These are phyloP conservation scores for Saccharomyces eubayanus DNA, from an alignment of 805 yeast species.

Conservation along the genomic window DNA sequence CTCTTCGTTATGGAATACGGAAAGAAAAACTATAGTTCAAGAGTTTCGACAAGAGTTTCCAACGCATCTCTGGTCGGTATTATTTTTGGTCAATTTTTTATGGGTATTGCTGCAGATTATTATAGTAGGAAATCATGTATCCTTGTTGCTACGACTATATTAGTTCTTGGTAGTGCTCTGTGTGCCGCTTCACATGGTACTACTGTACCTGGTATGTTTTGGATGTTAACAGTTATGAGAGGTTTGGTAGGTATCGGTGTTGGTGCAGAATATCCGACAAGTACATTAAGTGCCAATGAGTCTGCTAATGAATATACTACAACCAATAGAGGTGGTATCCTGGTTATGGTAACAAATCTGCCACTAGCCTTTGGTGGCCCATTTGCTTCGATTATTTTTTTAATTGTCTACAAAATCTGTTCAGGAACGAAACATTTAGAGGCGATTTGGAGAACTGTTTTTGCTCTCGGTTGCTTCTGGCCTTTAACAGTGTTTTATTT, in stretches of 20 bases:
- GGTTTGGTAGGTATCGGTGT: constrained; percentile 85
- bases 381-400: constrained; percentile 72
- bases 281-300: constrained; percentile 90
- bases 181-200: constrained; percentile 57
- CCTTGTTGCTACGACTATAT: constrained; percentile 65
- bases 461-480: constrained; percentile 85
- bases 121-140: constrained; percentile 76
- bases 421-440: constrained; percentile 51
- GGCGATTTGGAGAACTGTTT: constrained; percentile 85
- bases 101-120: constrained; percentile 77
- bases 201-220: constrained; percentile 58
- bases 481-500: constrained; percentile 71
- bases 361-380: constrained; percentile 88
- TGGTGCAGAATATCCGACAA: constrained; percentile 93
- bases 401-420: constrained; percentile 80
- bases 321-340: constrained; percentile 85
- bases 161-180: constrained; percentile 70
- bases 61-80: constrained; percentile 90
- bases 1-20: constrained; percentile 46
- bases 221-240: constrained; percentile 76
- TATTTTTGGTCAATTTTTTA: constrained; percentile 72
- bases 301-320: constrained; percentile 69
- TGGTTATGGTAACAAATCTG: constrained; percentile 78
- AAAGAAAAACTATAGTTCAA: constrained; percentile 47
- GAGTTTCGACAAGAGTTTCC: constrained; percentile 70